A percentile compares a stretch with the other conserved stretches of the same genome.
phyloP scores from a whole-genome alignment of 139 green algal species.

The Astrephomene gubernaculifera region DNA sequence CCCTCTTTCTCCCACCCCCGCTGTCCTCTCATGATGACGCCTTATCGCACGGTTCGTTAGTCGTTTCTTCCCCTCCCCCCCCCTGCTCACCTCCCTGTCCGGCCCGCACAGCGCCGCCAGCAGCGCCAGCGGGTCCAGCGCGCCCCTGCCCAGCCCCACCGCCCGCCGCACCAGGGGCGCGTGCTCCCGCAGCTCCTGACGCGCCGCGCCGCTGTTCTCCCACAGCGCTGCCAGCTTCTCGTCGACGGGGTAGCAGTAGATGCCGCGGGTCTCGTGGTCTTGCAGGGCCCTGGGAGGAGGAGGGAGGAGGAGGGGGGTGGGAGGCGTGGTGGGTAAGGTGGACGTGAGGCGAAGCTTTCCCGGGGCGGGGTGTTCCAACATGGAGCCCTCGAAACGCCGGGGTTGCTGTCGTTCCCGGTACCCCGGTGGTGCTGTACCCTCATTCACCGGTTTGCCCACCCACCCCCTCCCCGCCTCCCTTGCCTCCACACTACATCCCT shows the following conservation, averaged over 20 bases:
- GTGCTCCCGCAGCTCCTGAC: conserved; percentile 73
- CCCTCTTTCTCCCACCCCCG: no score
- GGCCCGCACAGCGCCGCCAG: conserved; percentile 80
- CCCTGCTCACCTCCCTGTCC: conserved; percentile 66
- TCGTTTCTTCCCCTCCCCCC: no score
- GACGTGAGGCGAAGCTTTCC: no score
- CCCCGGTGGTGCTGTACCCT: no score
- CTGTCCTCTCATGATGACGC: no score
- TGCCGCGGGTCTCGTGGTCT: conserved; percentile 63
- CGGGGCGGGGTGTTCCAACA: no score
- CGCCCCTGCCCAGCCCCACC: conserved; percentile 82
- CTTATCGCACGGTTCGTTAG: no score
- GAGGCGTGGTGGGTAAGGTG: neutral
- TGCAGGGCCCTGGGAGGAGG: conserved; percentile 37
- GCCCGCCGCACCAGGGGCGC: conserved; percentile 80
- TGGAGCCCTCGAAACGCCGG: no score
- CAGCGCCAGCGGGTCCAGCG: conserved; percentile 89
- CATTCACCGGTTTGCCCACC: no score
- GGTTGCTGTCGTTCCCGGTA: no score
- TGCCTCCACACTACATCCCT: no score
- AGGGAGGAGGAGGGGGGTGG: neutral
- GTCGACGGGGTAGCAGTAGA: conserved; percentile 73
- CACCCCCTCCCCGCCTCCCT: no score
- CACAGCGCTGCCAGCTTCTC: conserved; percentile 85
- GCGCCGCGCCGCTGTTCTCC: conserved; percentile 74